phyloP scores from a whole-genome alignment of 768 basidiomycete species.

The Austroboletus eburneus region DNA sequence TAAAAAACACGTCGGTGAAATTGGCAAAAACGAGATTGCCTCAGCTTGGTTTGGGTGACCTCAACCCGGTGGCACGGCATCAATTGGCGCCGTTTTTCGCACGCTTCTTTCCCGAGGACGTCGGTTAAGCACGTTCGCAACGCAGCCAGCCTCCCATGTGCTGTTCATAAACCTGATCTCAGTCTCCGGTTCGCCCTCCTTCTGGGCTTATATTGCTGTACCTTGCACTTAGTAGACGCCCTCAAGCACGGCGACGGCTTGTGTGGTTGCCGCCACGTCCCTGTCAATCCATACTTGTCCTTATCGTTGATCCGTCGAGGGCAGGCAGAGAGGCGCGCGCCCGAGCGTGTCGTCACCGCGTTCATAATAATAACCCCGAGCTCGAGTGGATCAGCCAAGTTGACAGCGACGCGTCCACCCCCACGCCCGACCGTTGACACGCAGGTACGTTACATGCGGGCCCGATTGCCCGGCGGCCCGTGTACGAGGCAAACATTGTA shows the following conservation, averaged over 20 bases:
- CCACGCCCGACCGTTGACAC: constrained; percentile 2
- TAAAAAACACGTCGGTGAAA: constrained; percentile 19
- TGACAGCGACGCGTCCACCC: constrained; percentile 3
- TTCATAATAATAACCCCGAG: no score
- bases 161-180: not conserved
- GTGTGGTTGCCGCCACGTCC: not conserved
- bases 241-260: no score
- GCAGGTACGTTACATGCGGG: not conserved
- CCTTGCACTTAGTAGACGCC: no score
- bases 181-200: no score
- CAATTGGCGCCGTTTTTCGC: constrained; percentile 16
- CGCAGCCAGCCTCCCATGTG: not conserved
- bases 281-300: not conserved
- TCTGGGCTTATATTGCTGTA: no score
- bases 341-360: not conserved
- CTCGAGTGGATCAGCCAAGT: not conserved
- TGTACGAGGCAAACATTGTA: no score
- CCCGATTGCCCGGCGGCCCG: not conserved
- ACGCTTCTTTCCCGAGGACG: constrained; percentile 17
- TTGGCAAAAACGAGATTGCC: constrained; percentile 8
- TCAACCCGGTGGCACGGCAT: constrained; percentile 13
- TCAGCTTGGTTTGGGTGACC: not conserved
- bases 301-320: no score
- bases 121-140: constrained; percentile 12
- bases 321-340: not conserved